Conservation (phyloP, 352 stramenopile species). For the Pythium aquatile region DNA sequence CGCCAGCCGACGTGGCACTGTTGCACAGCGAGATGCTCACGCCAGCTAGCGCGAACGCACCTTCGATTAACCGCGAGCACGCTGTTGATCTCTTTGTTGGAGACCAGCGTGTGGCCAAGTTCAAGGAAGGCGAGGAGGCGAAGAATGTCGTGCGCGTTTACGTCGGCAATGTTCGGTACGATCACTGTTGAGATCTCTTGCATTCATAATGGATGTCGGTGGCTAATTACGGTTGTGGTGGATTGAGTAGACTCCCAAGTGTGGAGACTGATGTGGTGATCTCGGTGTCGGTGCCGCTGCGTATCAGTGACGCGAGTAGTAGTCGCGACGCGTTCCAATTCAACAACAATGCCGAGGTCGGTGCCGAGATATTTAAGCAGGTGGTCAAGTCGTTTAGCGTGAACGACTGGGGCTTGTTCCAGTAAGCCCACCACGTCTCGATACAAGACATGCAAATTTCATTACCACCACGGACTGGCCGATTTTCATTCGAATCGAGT, state of each 20-base stretch:
- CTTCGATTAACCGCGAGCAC: constrained; percentile 38
- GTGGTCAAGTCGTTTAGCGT: constrained; percentile 64
- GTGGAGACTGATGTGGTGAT: constrained; percentile 83
- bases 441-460: neutral
- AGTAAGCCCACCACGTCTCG: constrained; percentile 10
- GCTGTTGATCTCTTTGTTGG: constrained; percentile 54
- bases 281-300: constrained; percentile 74
- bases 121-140: constrained; percentile 72
- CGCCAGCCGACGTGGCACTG: constrained; percentile 48
- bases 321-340: constrained; percentile 63
- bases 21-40: constrained; percentile 42
- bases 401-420: constrained; percentile 61
- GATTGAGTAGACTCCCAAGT: constrained; percentile 38
- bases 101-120: constrained; percentile 83
- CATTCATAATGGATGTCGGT: too few species aligned
- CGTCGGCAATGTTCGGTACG: constrained; percentile 61
- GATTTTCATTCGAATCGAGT: too few species aligned
- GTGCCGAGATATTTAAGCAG: constrained; percentile 72
- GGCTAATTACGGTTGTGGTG: too few species aligned
- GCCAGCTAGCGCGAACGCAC: constrained; percentile 21
- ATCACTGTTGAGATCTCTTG: neutral
- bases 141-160: constrained; percentile 88
- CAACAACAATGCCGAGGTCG: constrained; percentile 63
- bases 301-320: constrained; percentile 70
- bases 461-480: too few species aligned